phyloP scores from a whole-genome alignment of 1,139 yeast genomes.

The Saccharomycopsis hybrid region DNA sequence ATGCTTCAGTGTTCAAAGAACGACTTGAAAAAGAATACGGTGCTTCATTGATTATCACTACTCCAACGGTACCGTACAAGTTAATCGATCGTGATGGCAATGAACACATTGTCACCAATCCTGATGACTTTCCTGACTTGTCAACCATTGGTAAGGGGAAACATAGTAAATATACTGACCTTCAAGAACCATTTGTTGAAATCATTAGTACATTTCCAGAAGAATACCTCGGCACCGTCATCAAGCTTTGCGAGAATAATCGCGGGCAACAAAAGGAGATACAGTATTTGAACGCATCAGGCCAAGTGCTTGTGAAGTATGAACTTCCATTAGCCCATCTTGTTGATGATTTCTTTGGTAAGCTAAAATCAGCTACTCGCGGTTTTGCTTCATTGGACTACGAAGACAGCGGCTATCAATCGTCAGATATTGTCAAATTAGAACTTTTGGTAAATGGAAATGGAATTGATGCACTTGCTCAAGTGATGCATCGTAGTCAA shows the following conservation, averaged over 20 bases:
- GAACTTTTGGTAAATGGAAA: slow-evolving; percentile 86
- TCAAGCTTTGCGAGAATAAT: slow-evolving; percentile 75
- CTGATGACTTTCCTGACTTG: slow-evolving; percentile 83
- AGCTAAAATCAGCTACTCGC: slow-evolving; percentile 78
- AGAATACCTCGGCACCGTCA: slow-evolving; percentile 82
- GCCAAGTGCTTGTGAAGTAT: slow-evolving; percentile 77
- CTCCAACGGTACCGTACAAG: slow-evolving; percentile 94
- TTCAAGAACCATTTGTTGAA: slow-evolving; percentile 86
- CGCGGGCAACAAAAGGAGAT: slow-evolving; percentile 80
- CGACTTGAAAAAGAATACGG: slow-evolving; percentile 91
- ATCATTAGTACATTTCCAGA: slow-evolving; percentile 89
- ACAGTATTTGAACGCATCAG: slow-evolving; percentile 61
- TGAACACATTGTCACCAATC: slow-evolving; percentile 69
- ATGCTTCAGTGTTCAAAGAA: slow-evolving; percentile 91
- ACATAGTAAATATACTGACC: slow-evolving; percentile 42
- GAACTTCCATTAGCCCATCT: slow-evolving; percentile 80
- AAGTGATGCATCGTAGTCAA: slow-evolving; percentile 79
- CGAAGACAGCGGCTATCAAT: slow-evolving; percentile 83
- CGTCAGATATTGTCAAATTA: slow-evolving; percentile 77
- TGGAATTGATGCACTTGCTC: slow-evolving; percentile 88
- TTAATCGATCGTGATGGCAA: slow-evolving; percentile 58
- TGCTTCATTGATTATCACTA: slow-evolving; percentile 83
- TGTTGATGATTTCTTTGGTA: slow-evolving; percentile 93
- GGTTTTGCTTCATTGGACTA: slow-evolving; percentile 95
- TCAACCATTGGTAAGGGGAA: slow-evolving; percentile 29